A percentile compares a stretch with the other conserved stretches of the same genome.
Evolutionary conservation across 2,329 filamentous ascomycete genomes (phyloP).

Genomic region (Colletotrichum noveboracense): DNA sequence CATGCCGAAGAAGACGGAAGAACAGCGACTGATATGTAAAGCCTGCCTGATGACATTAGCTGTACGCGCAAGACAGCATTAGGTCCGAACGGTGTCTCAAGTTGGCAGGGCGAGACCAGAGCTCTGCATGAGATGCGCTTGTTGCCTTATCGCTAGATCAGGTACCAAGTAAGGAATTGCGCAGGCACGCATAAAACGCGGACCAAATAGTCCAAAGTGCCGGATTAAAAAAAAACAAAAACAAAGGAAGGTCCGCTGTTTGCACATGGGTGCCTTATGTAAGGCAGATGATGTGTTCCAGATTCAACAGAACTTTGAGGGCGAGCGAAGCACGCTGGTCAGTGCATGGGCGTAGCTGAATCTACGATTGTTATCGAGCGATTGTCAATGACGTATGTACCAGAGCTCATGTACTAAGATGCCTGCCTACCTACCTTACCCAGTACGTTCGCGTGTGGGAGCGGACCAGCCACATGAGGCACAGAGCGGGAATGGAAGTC

Average conservation of each 20-base stretch:
- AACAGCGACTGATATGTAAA: background rate
- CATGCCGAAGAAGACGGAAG: background rate
- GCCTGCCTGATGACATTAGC: background rate
- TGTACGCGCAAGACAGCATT: background rate
- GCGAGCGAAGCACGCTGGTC: background rate
- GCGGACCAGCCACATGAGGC: background rate
- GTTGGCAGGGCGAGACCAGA: background rate
- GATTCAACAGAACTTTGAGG: background rate
- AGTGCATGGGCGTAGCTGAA: background rate
- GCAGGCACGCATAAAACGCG: background rate
- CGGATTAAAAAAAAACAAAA: background rate
- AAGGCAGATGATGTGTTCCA: background rate
- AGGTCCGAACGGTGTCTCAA: background rate
- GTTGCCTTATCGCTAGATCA: background rate
- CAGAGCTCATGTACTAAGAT: background rate
- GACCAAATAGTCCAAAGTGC: background rate
- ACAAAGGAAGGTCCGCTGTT: background rate
- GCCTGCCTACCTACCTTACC: background rate
- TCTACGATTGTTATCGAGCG: background rate
- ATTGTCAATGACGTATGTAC: background rate
- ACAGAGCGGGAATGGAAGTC: background rate
- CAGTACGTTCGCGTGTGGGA: background rate
- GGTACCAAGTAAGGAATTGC: background rate
- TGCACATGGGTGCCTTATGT: background rate
- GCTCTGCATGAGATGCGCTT: background rate